phyloP scores from a whole-genome alignment of 2,329 filamentous ascomycete genomes.

The Ascochyta viciae-villosae region DNA sequence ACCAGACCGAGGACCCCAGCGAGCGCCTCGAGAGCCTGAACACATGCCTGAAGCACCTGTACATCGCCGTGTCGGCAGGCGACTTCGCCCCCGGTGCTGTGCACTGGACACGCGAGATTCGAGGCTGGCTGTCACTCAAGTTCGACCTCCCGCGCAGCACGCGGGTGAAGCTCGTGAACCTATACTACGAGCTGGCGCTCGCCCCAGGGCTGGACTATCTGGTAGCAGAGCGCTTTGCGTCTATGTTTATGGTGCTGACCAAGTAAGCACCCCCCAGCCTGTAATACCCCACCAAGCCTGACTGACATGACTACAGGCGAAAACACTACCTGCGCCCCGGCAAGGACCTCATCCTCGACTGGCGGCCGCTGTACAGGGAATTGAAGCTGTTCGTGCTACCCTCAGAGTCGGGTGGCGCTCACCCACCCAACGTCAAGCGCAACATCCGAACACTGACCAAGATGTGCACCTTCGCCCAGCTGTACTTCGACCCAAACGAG shows the following conservation, averaged over 20 bases:
- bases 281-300: neutral
- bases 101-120: constrained; percentile 96
- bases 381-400: constrained; percentile 90
- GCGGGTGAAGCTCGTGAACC: constrained; percentile 80
- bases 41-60: constrained; percentile 91
- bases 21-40: constrained; percentile 80
- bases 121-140: constrained; percentile 94
- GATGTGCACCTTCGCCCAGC: constrained; percentile 86
- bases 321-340: constrained; percentile 94
- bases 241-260: constrained; percentile 96
- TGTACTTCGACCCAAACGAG: constrained; percentile 90
- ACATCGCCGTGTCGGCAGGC: constrained; percentile 87
- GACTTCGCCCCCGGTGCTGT: constrained; percentile 93
- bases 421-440: constrained; percentile 68
- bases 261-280: constrained; percentile 66
- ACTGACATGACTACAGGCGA: constrained; percentile 65
- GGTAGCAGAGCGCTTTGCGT: constrained; percentile 87
- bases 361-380: constrained; percentile 91
- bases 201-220: constrained; percentile 85
- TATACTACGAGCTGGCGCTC: constrained; percentile 93
- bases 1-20: constrained; percentile 79
- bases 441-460: constrained; percentile 80
- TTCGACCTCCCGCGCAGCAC: constrained; percentile 91
- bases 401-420: constrained; percentile 73
- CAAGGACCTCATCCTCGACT: constrained; percentile 90